Evolutionary conservation across 2,329 filamentous ascomycete genomes (phyloP), one percentile per base, ranked within the genome.

Genomic region (Venturiaceae sp.): DNA sequence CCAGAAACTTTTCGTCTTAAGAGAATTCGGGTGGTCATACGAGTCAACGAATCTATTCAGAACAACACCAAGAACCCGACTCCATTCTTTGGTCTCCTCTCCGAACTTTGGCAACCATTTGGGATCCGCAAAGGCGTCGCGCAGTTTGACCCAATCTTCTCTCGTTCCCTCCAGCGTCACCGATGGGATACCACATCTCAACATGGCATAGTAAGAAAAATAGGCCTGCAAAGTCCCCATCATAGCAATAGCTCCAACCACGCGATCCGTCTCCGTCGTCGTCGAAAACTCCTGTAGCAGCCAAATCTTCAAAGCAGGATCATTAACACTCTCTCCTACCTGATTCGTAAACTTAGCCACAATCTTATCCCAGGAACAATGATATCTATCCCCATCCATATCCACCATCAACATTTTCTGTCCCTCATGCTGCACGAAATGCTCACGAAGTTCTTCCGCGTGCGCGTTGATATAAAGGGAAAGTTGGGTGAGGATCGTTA

Each of bases 401-500:
- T n/a, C n/a, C 36, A 39, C 11, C 11, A 39, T n/a, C 36, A 39
- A n/a, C n/a, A 11, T n/a, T n/a, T 39, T 66, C 59, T 75, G 69
- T 0, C 72, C 74, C 30, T 74, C 57, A 60, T 79, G 76, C 0
- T 64, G 55, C 3, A 80, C 76, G 57, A 81, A 78, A 8, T 63
- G 58, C 1, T 60, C 59, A 11, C 75, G 69, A 5, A 81, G 66
- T n/a, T 74, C 65, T 61, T 80, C 74, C 3, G 75, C 69, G 60
- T 80, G 67, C 1, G 65, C 70, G 54, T 79, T 79, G 63, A 82
- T 67, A 61, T 72, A 78, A 58, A 73, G 67, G 62, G 69, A 74
- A 1, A 81, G 62, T 60, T 82, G 79, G 0, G 72, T 69, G 0
- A 82, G 63, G 60, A 82, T 79, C 5, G 77, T 67, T 47, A 80